Conservation (phyloP, 2,329 filamentous ascomycete genomes). For the Hymenoscyphus linearis region DNA sequence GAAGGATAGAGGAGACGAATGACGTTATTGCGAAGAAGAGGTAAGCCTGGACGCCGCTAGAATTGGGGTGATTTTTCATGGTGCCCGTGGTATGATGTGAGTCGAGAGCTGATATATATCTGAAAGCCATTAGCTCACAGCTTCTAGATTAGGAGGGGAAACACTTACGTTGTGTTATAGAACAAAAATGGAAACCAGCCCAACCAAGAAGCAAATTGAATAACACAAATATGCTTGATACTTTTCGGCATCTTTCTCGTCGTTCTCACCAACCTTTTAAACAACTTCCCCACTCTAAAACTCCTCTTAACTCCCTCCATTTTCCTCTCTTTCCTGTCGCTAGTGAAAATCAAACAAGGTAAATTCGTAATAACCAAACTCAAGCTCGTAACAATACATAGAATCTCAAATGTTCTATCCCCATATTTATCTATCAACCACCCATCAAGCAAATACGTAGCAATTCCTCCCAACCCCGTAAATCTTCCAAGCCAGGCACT, state of each 20-base stretch:
- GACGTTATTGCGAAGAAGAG: conserved; percentile 9
- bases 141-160: background rate
- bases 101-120: conserved; percentile 4
- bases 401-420: conserved; percentile 15
- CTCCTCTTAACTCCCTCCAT: background rate
- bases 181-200: conserved; percentile 34
- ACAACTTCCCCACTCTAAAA: background rate
- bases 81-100: background rate
- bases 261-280: conserved; percentile 3
- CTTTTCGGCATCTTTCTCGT: conserved; percentile 7
- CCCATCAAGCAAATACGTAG: conserved; percentile 25
- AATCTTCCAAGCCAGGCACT: conserved; percentile 30
- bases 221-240: conserved; percentile 18
- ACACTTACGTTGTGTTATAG: conserved; percentile 28
- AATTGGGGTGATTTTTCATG: conserved; percentile 3
- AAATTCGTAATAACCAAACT: conserved; percentile 5
- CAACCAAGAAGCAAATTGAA: conserved; percentile 29
- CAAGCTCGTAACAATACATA: conserved; percentile 5
- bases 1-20: conserved; percentile 2
- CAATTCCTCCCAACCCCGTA: conserved; percentile 29
- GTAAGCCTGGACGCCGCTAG: conserved; percentile 5
- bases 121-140: background rate
- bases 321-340: background rate
- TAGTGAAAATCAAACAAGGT: background rate
- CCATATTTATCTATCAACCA: conserved; percentile 21